Evolutionary conservation across 1,284 basidiomycete species (phyloP), one percentile per base, ranked within the genome.

Genomic region (Leucoagaricus sp.): DNA sequence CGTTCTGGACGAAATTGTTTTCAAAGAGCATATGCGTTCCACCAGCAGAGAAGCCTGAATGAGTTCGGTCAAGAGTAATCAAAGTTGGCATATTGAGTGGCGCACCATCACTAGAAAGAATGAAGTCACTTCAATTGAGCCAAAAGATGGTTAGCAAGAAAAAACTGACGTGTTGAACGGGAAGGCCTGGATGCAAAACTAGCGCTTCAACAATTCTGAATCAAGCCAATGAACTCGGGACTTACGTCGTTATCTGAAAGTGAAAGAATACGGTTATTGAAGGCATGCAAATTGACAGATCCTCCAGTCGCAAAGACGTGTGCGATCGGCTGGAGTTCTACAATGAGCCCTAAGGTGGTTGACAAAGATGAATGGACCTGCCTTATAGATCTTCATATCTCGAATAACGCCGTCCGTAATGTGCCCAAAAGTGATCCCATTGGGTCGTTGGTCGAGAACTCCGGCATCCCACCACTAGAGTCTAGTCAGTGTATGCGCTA

Each of bases 381-480:
- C 83, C 75, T 85, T 82, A 79, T 78, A 82, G 0, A 87, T 54
- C 60, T 86, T 86, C 73, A 85, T 78, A 63, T 85, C 75, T 25
- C 72, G 67, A 49, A 86, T 83, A 4, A 80, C 75, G 19, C 83
- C 83, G 44, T 76, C 74, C 2, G 68, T 76, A 34, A 85, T 80
- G 31, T 82, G 77, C 38, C 65, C 75, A 69, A 86, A 85, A 0
- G 73, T 73, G 67, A 76, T 77, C 0, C 82, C 81, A 58, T 82
- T 77, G 19, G 83, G 83, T 4, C 83, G 76, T 55, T 84, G 83
- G 6, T 72, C 73, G 61, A 83, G 81, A 58, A 84, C 72, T 19
- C 71, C 67, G 4, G 75, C 73, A 60, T 85, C 78, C 84, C 84
- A 86, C 84, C 85, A 86, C 80, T 84, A 21, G 51, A 51, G 31